Percentiles rank a stretch among this genome's conserved stretches.
Conservation (phyloP, 306 rosid genomes). For the Dryas octopetala region DNA sequence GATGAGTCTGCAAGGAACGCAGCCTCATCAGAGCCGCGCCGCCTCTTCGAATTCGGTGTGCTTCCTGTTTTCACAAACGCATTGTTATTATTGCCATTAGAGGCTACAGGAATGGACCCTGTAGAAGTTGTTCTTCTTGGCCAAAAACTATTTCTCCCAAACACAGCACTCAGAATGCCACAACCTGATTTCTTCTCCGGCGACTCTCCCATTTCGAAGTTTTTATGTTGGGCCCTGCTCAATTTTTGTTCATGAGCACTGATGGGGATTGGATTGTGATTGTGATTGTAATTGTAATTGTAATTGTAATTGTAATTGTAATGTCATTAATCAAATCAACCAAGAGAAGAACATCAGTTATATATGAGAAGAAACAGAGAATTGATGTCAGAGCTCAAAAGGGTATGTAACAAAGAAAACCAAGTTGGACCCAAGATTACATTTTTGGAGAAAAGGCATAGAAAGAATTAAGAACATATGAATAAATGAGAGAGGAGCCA, state of each 20-base stretch:
- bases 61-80: slow-evolving; percentile 32
- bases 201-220: slow-evolving; percentile 52
- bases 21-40: slow-evolving; percentile 32
- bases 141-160: slow-evolving; percentile 47
- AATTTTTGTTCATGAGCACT: background rate
- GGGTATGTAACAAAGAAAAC: slow-evolving; percentile 3
- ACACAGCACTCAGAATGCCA: slow-evolving; percentile 63
- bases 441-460: background rate
- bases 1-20: background rate
- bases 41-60: slow-evolving; percentile 43
- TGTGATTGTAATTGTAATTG: no score
- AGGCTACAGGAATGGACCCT: slow-evolving; percentile 22
- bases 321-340: background rate
- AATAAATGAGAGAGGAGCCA: slow-evolving; percentile 22
- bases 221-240: background rate
- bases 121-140: slow-evolving; percentile 37
- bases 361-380: background rate
- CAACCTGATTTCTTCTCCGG: slow-evolving; percentile 63
- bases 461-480: background rate
- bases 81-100: background rate
- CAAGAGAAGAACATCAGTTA: slow-evolving; percentile 13
- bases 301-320: no score
- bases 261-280: background rate
- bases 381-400: background rate
- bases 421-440: slow-evolving; percentile 8